Evolutionary conservation across 2,329 filamentous ascomycete species (phyloP).

Genomic region (Monilinia fructicola): DNA sequence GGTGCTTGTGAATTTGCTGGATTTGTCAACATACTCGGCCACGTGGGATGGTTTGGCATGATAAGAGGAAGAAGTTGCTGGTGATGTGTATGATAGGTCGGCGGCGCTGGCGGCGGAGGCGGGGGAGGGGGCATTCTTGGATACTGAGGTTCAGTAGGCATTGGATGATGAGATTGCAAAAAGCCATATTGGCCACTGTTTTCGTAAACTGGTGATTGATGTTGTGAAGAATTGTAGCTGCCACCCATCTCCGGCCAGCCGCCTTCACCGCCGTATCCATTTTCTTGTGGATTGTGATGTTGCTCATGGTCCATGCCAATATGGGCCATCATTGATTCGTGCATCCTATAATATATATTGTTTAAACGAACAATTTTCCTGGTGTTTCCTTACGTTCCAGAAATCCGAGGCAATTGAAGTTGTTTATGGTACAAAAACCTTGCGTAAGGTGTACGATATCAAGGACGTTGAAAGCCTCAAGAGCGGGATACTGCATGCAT

Average conservation of each 20-base stretch:
- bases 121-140: slow-evolving; percentile 54
- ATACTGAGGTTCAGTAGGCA: slow-evolving; percentile 57
- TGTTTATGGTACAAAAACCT: slow-evolving; percentile 36
- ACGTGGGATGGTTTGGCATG: slow-evolving; percentile 65
- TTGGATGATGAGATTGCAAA: slow-evolving; percentile 57
- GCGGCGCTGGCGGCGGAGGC: slow-evolving; percentile 26
- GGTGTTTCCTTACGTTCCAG: slow-evolving; percentile 25
- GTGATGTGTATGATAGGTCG: slow-evolving; percentile 50
- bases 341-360: slow-evolving; percentile 34
- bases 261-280: slow-evolving; percentile 48
- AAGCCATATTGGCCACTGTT: slow-evolving; percentile 65
- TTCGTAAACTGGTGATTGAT: slow-evolving; percentile 68
- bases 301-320: slow-evolving; percentile 41
- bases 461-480: slow-evolving; percentile 34
- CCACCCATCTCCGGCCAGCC: slow-evolving; percentile 56
- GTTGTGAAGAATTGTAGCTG: slow-evolving; percentile 51
- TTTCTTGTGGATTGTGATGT: slow-evolving; percentile 37
- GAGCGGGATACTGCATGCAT: slow-evolving; percentile 42
- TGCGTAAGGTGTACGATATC: slow-evolving; percentile 35
- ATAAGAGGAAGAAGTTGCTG: slow-evolving; percentile 67
- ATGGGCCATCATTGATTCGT: slow-evolving; percentile 42
- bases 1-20: slow-evolving; percentile 61
- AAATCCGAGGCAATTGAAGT: slow-evolving; percentile 31
- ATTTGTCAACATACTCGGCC: slow-evolving; percentile 81
- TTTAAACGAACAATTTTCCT: slow-evolving; percentile 7